Percentiles rank a stretch among this genome's conserved stretches.
Evolutionary conservation across 2,329 filamentous ascomycete genomes (phyloP).

Genomic region (Diplodia corticola): DNA sequence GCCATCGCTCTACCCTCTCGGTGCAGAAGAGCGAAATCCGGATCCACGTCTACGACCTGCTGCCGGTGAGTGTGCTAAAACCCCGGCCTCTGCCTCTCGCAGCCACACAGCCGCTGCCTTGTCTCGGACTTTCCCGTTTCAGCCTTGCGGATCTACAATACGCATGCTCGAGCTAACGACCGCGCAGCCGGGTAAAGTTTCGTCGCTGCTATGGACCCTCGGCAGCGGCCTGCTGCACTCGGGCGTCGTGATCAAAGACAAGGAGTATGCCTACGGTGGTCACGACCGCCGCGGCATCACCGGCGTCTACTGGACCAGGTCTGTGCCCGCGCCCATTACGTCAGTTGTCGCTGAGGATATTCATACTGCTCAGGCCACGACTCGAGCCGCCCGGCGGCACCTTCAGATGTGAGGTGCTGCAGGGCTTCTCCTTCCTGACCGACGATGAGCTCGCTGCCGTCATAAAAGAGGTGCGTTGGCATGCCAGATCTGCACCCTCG

Average conservation of each 20-base stretch:
- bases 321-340: conserved; percentile 28
- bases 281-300: conserved; percentile 70
- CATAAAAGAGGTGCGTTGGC: conserved; percentile 52
- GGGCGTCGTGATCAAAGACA: conserved; percentile 76
- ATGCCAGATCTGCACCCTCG: background rate
- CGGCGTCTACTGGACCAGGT: conserved; percentile 78
- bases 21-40: conserved; percentile 71
- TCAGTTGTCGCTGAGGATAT: background rate
- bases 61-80: conserved; percentile 56
- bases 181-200: conserved; percentile 67
- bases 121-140: conserved; percentile 9
- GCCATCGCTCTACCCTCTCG: conserved; percentile 67
- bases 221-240: conserved; percentile 79
- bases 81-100: background rate
- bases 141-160: conserved; percentile 8
- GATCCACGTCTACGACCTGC: conserved; percentile 76
- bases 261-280: conserved; percentile 83
- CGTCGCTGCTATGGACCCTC: conserved; percentile 74
- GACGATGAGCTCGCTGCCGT: conserved; percentile 70
- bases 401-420: conserved; percentile 72
- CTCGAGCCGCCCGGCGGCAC: conserved; percentile 75
- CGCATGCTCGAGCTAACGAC: conserved; percentile 1
- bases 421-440: conserved; percentile 73
- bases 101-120: background rate
- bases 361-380: conserved; percentile 48